phyloP scores from a whole-genome alignment of 2,329 filamentous ascomycete species.

The Neospermospora avenae region DNA sequence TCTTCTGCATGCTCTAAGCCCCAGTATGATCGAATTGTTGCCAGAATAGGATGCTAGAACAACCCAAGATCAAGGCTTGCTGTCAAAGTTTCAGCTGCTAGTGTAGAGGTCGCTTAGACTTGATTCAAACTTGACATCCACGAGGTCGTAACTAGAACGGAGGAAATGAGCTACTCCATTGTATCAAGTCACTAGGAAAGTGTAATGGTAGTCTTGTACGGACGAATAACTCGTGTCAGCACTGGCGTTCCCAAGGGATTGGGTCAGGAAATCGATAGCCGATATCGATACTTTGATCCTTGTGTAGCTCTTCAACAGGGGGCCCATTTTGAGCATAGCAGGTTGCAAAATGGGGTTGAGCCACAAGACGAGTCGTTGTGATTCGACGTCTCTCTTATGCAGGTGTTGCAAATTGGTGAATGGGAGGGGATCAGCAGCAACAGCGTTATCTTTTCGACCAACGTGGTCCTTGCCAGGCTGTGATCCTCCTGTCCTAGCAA shows the following conservation, averaged over 20 bases:
- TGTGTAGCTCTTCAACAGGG: conserved; percentile 9
- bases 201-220: not conserved
- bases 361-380: not conserved
- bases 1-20: conserved; percentile 12
- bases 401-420: not conserved
- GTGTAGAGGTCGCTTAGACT: not conserved
- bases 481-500: not conserved
- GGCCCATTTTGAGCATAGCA: conserved; percentile 9
- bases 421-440: not conserved
- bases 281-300: conserved; percentile 7
- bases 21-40: not conserved
- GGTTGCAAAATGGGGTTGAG: conserved; percentile 4
- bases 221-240: conserved; percentile 1
- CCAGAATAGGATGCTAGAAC: not conserved
- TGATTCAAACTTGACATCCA: not conserved
- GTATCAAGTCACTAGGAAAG: not conserved
- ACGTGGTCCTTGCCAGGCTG: not conserved
- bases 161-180: not conserved
- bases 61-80: not conserved
- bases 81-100: not conserved
- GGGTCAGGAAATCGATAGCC: conserved; percentile 6
- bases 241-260: conserved; percentile 7
- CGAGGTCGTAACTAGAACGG: not conserved
- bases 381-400: not conserved
- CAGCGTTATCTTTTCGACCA: not conserved